Evolutionary conservation across 768 basidiomycete genomes (phyloP), one percentile per base, ranked within the genome.

Genomic region (Tricholoma matsutake): DNA sequence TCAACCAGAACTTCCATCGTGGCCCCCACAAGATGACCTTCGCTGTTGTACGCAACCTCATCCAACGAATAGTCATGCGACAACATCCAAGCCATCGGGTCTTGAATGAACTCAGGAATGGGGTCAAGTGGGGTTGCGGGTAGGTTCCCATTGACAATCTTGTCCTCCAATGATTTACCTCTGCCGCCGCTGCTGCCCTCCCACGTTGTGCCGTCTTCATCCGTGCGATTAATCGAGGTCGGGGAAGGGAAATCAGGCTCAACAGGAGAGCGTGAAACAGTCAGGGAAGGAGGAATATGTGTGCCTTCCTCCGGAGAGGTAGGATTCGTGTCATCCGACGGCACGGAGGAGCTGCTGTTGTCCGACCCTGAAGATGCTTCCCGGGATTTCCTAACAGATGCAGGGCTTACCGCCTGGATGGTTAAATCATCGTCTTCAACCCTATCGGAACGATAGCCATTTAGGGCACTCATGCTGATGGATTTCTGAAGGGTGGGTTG

Each of bases 1-100:
- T 96, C 95, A n/a, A 98, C 89, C 45, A 99, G 79, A 1, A 89
- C 95, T 16, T 82, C 82, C 62, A 99, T 79, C 4, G 94, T 94
- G 2, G 94, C 97, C 22, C 94, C 96, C 9, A 95, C 90, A 18
- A 98, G 86, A 64, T 86, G 84, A 2, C 95, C 96, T 11, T 98
- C 95, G 49, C 82, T 81, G 71, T 96, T 97, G 79, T 94, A 95
- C 4, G 89, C 86, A 54, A 96, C 90, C 68, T 99, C 96, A 35
- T 89, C 85, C 4, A 85, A 75, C 11, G 86, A 80, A 72, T 95
- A 92, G 66, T 97, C 94, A 70, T 91, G 85, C n/a, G 84, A 79
- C 63, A 83, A 74, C 72, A 83, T 79, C 82, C 81, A 87, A 13
- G 78, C 71, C 49, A 79, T 73, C 25, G 83, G 78, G 64, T 83